Conservation (phyloP, 2,329 filamentous ascomycete species). For the Didymella arachidicola region DNA sequence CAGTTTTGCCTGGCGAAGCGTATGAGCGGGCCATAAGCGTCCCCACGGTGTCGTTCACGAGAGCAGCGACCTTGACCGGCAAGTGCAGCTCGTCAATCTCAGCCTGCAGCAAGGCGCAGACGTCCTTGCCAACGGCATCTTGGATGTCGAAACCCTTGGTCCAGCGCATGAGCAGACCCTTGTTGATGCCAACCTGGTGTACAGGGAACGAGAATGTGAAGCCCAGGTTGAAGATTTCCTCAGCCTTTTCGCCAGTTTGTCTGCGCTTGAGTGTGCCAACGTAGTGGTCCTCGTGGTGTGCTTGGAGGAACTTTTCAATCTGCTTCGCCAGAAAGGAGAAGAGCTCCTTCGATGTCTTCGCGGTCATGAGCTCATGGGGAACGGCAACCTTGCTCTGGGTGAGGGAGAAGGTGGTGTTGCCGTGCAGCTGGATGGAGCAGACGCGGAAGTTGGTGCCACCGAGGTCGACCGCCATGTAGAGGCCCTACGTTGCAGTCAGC, state of each 20-base stretch:
- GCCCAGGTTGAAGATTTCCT: constrained; percentile 89
- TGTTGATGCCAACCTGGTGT: constrained; percentile 92
- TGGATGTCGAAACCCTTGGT: constrained; percentile 98
- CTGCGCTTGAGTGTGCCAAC: constrained; percentile 71
- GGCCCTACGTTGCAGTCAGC: constrained; percentile 65
- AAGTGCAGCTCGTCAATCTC: constrained; percentile 88
- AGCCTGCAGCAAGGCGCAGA: constrained; percentile 85
- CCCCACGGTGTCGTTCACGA: constrained; percentile 97
- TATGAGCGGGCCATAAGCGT: constrained; percentile 98
- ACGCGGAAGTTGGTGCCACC: constrained; percentile 98
- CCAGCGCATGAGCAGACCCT: constrained; percentile 92
- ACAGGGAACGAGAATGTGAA: constrained; percentile 99
- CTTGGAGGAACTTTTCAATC: constrained; percentile 85
- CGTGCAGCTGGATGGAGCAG: constrained; percentile 91
- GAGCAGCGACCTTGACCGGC: constrained; percentile 90
- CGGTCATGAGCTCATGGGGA: constrained; percentile 87
- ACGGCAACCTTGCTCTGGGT: constrained; percentile 93
- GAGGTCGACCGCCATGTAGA: constrained; percentile 97
- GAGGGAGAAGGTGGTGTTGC: constrained; percentile 92
- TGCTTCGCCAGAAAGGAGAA: constrained; percentile 93
- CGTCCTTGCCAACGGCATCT: constrained; percentile 93
- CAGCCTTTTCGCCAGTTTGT: constrained; percentile 67
- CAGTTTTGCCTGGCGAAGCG: constrained; percentile 84
- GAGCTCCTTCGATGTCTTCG: constrained; percentile 83
- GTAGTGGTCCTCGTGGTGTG: constrained; percentile 90